Evolutionary conservation across 2,329 filamentous ascomycete species (phyloP).

Genomic region (Didymella pomorum): DNA sequence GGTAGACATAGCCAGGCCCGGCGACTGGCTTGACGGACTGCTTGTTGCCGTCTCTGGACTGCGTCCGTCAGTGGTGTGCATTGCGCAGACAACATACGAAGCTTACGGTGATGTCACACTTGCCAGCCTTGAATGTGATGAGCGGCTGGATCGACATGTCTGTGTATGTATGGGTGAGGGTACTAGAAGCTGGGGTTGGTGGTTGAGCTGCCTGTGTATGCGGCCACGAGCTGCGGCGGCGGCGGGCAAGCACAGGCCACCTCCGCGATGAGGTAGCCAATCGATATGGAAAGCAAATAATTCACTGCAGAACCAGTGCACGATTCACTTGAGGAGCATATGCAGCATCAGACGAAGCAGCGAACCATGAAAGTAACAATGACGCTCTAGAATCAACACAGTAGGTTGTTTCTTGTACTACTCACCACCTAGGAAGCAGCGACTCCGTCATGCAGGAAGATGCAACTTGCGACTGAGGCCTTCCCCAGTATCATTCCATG

Average conservation of each 20-base stretch:
- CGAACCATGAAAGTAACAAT: not conserved
- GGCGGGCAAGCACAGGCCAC: conserved; percentile 5
- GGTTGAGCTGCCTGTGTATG: conserved; percentile 29
- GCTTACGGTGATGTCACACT: conserved; percentile 83
- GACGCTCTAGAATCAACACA: not conserved
- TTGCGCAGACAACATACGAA: not conserved
- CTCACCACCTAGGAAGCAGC: not conserved
- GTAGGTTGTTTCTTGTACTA: not conserved
- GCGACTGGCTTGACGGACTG: conserved; percentile 74
- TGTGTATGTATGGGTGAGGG: conserved; percentile 23
- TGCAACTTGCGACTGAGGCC: not conserved
- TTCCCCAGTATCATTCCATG: not conserved
- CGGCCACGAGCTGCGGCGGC: conserved; percentile 12
- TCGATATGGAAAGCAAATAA: conserved; percentile 8
- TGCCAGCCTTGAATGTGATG: conserved; percentile 96
- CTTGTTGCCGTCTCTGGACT: conserved; percentile 38
- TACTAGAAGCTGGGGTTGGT: conserved; percentile 25
- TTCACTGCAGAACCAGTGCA: conserved; percentile 7
- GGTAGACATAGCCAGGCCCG: conserved; percentile 86
- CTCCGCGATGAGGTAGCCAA: conserved; percentile 14
- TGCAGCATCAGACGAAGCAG: not conserved
- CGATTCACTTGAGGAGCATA: not conserved
- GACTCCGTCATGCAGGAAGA: not conserved
- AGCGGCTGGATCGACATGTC: conserved; percentile 83
- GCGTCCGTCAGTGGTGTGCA: conserved; percentile 27